A percentile compares a stretch with the other conserved stretches of the same genome.
These are phyloP conservation scores for Alnus rubra DNA, from an alignment of 306 rosid species.

Conservation along the genomic window DNA sequence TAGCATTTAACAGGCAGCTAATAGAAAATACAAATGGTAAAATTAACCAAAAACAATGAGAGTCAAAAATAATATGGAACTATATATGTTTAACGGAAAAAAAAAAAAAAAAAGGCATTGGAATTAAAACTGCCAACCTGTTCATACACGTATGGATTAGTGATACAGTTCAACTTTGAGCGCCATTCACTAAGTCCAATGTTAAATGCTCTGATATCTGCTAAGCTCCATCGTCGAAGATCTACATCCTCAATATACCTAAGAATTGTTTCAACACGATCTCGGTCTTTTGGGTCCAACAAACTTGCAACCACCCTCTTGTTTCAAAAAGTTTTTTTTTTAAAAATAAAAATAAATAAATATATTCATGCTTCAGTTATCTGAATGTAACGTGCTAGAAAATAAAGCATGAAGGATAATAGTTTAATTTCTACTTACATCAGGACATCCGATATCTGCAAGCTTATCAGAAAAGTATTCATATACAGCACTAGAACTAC, in stretches of 20 bases:
- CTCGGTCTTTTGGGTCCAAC: constrained; percentile 52
- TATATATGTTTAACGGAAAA: background rate
- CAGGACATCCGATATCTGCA: constrained; percentile 23
- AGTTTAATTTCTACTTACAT: constrained; percentile 46
- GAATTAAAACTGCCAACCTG: constrained; percentile 54
- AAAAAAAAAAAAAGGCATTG: background rate
- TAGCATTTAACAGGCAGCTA: constrained; percentile 10
- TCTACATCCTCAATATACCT: constrained; percentile 73
- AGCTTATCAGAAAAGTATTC: constrained; percentile 65
- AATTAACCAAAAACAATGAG: background rate
- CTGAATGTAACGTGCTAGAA: background rate
- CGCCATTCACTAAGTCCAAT: constrained; percentile 73
- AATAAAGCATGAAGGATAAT: constrained; percentile 7
- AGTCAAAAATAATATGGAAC: background rate
- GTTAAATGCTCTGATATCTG: constrained; percentile 53
- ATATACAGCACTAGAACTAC: constrained; percentile 78
- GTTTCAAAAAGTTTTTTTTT: background rate
- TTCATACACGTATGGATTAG: constrained; percentile 73
- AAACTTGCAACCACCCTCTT: constrained; percentile 51
- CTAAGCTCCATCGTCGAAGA: constrained; percentile 67
- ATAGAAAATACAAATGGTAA: background rate
- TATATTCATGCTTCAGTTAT: constrained; percentile 14
- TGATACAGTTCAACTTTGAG: constrained; percentile 61
- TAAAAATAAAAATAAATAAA: too few relatives aligned
- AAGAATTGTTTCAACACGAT: constrained; percentile 55